Evolutionary conservation across 495 filamentous ascomycete species (phyloP).

Genomic region (Tuber microsphaerosporum): DNA sequence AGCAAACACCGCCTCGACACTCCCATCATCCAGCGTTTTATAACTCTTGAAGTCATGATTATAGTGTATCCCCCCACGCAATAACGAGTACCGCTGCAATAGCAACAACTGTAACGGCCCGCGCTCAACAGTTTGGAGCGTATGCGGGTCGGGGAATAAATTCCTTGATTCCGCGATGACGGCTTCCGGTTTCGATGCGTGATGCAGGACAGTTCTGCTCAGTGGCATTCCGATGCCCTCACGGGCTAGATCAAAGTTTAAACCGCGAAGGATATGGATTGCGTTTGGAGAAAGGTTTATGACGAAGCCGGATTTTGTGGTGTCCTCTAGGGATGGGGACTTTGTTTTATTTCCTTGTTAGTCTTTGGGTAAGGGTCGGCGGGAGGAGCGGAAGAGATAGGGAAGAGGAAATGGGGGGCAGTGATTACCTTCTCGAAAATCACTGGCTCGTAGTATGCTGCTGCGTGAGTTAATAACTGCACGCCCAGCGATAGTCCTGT

Average conservation of each 20-base stretch:
- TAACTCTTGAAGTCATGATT: constrained; percentile 10
- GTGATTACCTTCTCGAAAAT: constrained; percentile 24
- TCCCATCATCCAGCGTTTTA: constrained; percentile 1
- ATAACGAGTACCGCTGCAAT: constrained; percentile 2
- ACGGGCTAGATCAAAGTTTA: constrained; percentile 15
- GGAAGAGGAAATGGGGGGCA: not conserved
- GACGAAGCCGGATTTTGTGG: constrained; percentile 21
- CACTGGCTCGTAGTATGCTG: constrained; percentile 20
- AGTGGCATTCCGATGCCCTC: constrained; percentile 20
- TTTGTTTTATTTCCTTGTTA: not conserved
- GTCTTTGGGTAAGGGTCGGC: not conserved
- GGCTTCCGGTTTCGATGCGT: not conserved
- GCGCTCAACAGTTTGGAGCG: constrained; percentile 25
- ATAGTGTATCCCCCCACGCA: constrained; percentile 11
- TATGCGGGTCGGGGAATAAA: constrained; percentile 20
- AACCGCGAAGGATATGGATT: constrained; percentile 8
- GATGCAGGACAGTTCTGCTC: constrained; percentile 13
- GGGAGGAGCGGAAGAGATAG: not conserved
- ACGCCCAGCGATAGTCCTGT: constrained; percentile 21
- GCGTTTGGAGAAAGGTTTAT: constrained; percentile 28
- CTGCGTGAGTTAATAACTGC: constrained; percentile 20
- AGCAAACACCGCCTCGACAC: not conserved
- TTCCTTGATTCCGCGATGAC: not conserved
- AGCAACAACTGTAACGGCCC: constrained; percentile 17
- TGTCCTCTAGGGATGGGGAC: constrained; percentile 9